These are phyloP conservation scores for Raphanus hybrid DNA, from an alignment of 441 rosid species.

Conservation along the genomic window DNA sequence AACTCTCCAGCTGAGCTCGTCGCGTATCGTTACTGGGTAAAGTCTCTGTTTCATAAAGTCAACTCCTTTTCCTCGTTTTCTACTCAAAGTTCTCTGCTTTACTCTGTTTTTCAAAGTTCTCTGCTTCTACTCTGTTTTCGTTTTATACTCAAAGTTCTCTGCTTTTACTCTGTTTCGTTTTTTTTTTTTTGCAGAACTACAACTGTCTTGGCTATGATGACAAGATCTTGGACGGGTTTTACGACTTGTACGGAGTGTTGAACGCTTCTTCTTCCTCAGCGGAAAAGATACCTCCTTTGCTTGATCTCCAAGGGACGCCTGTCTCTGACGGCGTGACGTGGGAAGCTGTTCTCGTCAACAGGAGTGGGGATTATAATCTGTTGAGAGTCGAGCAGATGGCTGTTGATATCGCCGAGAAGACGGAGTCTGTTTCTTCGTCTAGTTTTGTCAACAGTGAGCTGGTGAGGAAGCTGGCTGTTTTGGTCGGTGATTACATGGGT, in stretches of 20 bases:
- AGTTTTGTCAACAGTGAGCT: constrained; percentile 49
- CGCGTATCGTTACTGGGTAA: constrained; percentile 95
- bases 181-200: constrained; percentile 67
- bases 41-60: constrained; percentile 4
- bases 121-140: background rate
- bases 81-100: too few species aligned
- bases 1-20: constrained; percentile 92
- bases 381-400: constrained; percentile 79
- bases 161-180: background rate
- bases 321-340: constrained; percentile 62
- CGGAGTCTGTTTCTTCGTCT: constrained; percentile 57
- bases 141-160: background rate
- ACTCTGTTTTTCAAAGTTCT: too few species aligned
- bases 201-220: constrained; percentile 94
- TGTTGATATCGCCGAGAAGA: constrained; percentile 57
- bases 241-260: constrained; percentile 81
- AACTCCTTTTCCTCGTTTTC: too few species aligned
- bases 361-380: constrained; percentile 85
- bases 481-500: constrained; percentile 93
- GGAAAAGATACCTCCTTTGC: constrained; percentile 87
- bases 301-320: constrained; percentile 87
- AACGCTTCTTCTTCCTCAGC: constrained; percentile 49
- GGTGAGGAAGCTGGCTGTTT: constrained; percentile 72
- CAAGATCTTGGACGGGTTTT: constrained; percentile 96
- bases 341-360: constrained; percentile 95